Percentiles rank a stretch among this genome's conserved stretches.
Conservation (phyloP, 2,329 filamentous ascomycete genomes). For the Graphium sp. region DNA sequence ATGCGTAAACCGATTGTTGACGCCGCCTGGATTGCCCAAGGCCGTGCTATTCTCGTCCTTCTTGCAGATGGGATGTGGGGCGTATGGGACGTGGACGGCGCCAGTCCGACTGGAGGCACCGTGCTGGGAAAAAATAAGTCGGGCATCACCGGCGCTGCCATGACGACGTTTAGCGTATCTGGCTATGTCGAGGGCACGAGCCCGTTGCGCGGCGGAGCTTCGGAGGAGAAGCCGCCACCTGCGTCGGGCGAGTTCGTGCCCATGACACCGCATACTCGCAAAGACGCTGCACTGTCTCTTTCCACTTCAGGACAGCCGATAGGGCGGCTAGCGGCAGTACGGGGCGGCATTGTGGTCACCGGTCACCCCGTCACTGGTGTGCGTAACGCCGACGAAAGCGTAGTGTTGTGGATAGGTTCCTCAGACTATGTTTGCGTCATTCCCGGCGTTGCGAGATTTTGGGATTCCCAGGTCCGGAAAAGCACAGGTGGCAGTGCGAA, state of each 20-base stretch:
- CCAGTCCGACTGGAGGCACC: slow-evolving; percentile 26
- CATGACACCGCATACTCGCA: slow-evolving; percentile 45
- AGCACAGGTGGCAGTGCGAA: slow-evolving; percentile 32
- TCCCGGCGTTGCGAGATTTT: slow-evolving; percentile 36
- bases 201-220: slow-evolving; percentile 25
- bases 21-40: slow-evolving; percentile 43
- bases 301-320: slow-evolving; percentile 20
- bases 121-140: slow-evolving; percentile 31
- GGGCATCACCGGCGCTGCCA: slow-evolving; percentile 37
- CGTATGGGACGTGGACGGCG: slow-evolving; percentile 48
- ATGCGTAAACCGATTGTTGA: slow-evolving; percentile 43
- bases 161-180: slow-evolving; percentile 38
- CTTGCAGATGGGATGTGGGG: slow-evolving; percentile 51
- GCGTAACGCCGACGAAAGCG: slow-evolving; percentile 31
- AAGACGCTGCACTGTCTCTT: slow-evolving; percentile 29
- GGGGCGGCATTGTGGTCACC: slow-evolving; percentile 33
- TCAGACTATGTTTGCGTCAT: slow-evolving; percentile 40
- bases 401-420: slow-evolving; percentile 39
- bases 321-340: slow-evolving; percentile 32
- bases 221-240: slow-evolving; percentile 15
- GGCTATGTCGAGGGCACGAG: slow-evolving; percentile 45
- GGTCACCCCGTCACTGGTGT: slow-evolving; percentile 23
- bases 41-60: slow-evolving; percentile 39
- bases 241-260: slow-evolving; percentile 37
- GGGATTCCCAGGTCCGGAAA: slow-evolving; percentile 40